Conservation (phyloP, 345 rosid genomes). For the Dipteronia sinensis region DNA sequence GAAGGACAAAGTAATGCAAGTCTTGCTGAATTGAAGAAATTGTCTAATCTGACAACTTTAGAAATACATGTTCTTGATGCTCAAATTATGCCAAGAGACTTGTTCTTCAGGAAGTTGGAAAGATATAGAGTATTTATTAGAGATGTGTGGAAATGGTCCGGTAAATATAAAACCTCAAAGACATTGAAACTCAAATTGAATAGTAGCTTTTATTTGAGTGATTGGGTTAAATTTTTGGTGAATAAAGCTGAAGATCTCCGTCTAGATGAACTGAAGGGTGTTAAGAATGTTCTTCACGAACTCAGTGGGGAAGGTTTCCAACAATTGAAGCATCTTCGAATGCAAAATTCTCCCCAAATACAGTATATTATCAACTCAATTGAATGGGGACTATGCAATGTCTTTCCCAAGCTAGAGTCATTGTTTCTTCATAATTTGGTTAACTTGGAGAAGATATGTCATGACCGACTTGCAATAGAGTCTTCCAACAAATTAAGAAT, state of each 20-base stretch:
- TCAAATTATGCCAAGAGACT: background rate
- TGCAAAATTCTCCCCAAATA: conserved; percentile 7
- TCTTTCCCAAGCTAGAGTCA: conserved; percentile 14
- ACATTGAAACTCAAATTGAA: conserved; percentile 9
- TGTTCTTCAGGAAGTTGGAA: background rate
- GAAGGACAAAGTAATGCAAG: conserved; percentile 11
- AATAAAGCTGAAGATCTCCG: background rate
- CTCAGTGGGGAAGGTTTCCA: background rate
- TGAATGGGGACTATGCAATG: no score
- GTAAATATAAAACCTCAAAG: background rate
- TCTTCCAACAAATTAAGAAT: conserved; percentile 19
- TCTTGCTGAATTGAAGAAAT: conserved; percentile 20
- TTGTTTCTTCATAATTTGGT: conserved; percentile 13
- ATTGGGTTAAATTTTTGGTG: background rate
- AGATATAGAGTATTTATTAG: background rate
- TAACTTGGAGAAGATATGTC: conserved; percentile 20
- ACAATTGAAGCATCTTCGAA: conserved; percentile 13
- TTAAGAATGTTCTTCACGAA: background rate
- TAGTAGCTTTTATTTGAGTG: background rate
- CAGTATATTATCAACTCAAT: no score
- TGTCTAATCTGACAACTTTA: conserved; percentile 14
- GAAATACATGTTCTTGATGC: conserved; percentile 16
- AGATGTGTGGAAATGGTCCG: conserved; percentile 7
- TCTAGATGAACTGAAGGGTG: background rate
- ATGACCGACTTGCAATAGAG: background rate